Percentiles rank a stretch among this genome's conserved stretches.
Evolutionary conservation across 148 eudicot species (phyloP).

Genomic region (Camellia granthamiana): DNA sequence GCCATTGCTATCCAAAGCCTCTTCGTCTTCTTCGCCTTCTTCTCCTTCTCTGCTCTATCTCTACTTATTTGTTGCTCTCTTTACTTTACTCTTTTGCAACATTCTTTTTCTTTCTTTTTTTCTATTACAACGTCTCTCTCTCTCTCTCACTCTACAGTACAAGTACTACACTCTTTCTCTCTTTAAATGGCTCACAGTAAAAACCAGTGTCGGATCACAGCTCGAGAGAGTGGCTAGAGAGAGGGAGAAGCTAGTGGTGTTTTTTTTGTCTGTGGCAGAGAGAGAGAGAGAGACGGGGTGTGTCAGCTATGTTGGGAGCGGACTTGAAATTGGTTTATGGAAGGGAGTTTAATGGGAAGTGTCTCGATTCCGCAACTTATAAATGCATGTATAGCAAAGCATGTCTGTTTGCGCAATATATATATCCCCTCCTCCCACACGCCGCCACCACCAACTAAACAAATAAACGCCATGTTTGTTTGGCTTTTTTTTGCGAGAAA

Average conservation of each 20-base stretch:
- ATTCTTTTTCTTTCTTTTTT: neutral
- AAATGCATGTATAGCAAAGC: neutral
- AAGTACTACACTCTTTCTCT: too few species aligned
- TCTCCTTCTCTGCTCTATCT: slow-evolving; percentile 13
- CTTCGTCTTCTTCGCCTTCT: neutral
- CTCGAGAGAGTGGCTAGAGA: too few species aligned
- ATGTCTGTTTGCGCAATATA: neutral
- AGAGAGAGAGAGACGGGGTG: neutral
- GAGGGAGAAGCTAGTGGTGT: neutral
- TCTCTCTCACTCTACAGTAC: too few species aligned
- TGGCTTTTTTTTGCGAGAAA: too few species aligned
- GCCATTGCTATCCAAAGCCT: slow-evolving; percentile 32
- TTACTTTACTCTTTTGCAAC: neutral
- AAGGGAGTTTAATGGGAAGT: slow-evolving; percentile 10
- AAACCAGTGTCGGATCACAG: too few species aligned
- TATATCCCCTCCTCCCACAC: too few species aligned
- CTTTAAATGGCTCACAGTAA: too few species aligned
- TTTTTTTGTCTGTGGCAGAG: too few species aligned
- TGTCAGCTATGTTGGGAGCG: slow-evolving; percentile 23
- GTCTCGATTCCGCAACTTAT: slow-evolving; percentile 33
- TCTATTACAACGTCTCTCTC: too few species aligned
- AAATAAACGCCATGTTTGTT: neutral
- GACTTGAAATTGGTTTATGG: slow-evolving; percentile 26
- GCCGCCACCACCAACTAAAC: too few species aligned
- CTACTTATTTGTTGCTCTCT: neutral